These are phyloP conservation scores for Arctium lappa DNA, from an alignment of 129 eudicot genomes.

Conservation along the genomic window DNA sequence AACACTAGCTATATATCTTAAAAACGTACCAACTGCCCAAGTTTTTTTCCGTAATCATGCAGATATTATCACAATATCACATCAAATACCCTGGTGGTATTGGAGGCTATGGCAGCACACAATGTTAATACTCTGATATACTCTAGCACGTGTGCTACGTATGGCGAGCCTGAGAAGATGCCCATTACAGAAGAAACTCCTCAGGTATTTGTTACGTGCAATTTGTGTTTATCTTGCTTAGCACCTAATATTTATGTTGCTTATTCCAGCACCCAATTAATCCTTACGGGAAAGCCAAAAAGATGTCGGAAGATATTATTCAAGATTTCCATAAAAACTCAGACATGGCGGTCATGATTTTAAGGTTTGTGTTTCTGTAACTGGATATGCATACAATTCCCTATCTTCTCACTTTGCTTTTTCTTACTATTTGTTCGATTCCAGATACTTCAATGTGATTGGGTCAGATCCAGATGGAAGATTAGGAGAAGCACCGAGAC, in stretches of 20 bases:
- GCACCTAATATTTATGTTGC: conserved; percentile 1
- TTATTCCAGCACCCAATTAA: conserved; percentile 57
- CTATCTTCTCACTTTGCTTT: neutral
- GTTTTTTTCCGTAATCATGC: neutral
- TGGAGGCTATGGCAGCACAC: conserved; percentile 78
- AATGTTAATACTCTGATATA: conserved; percentile 69
- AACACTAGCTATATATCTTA: neutral
- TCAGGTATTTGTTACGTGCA: conserved; percentile 43
- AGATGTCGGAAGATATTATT: conserved; percentile 88
- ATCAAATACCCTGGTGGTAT: conserved; percentile 68
- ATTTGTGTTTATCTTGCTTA: neutral
- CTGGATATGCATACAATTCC: neutral
- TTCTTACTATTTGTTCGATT: neutral
- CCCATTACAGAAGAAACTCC: conserved; percentile 94
- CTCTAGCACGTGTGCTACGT: conserved; percentile 92
- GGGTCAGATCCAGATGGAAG: conserved; percentile 97
- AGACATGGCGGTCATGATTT: conserved; percentile 77
- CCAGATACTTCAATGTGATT: conserved; percentile 91
- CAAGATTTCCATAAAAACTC: conserved; percentile 64
- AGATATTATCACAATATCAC: conserved; percentile 95
- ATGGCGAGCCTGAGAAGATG: conserved; percentile 91
- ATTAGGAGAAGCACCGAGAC: conserved; percentile 90
- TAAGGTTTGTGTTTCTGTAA: conserved; percentile 46
- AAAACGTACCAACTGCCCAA: neutral
- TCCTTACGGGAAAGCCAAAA: conserved; percentile 87